Percentiles rank a stretch among this genome's conserved stretches.
These are phyloP conservation scores for Metschnikowia similis DNA, from an alignment of 805 yeast genomes.

Conservation along the genomic window DNA sequence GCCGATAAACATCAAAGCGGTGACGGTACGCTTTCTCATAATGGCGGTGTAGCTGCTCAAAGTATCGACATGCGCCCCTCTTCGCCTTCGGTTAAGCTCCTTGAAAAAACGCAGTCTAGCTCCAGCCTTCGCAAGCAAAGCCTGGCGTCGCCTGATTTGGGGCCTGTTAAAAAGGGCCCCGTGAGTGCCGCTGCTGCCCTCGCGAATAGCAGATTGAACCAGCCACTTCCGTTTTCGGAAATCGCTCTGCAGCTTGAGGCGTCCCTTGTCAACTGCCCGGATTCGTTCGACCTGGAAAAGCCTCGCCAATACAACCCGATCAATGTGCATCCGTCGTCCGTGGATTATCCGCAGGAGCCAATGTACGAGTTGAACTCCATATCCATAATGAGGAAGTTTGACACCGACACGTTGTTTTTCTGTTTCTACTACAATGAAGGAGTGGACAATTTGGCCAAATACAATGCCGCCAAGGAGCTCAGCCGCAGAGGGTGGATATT, in stretches of 20 bases:
- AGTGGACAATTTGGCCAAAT: slow-evolving; percentile 30
- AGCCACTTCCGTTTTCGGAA: slow-evolving; percentile 51
- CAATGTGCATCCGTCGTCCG: slow-evolving; percentile 84
- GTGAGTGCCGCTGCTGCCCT: slow-evolving; percentile 18
- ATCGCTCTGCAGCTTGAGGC: slow-evolving; percentile 64
- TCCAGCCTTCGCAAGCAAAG: slow-evolving; percentile 2
- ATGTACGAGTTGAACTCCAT: slow-evolving; percentile 61
- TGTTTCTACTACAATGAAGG: slow-evolving; percentile 76
- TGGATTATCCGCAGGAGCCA: slow-evolving; percentile 86
- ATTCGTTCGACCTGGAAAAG: slow-evolving; percentile 82
- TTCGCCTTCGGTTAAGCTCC: slow-evolving; percentile 1
- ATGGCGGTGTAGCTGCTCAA: neutral
- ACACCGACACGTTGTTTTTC: slow-evolving; percentile 83
- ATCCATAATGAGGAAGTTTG: slow-evolving; percentile 63
- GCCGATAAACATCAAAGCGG: neutral
- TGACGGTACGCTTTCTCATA: slow-evolving; percentile 1
- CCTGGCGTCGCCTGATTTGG: slow-evolving; percentile 9
- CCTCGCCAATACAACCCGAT: slow-evolving; percentile 75
- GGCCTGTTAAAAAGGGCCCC: neutral
- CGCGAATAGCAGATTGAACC: slow-evolving; percentile 40
- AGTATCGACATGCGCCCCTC: neutral
- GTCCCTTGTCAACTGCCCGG: slow-evolving; percentile 86
- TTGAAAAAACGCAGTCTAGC: neutral
- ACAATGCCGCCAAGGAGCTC: slow-evolving; percentile 74
- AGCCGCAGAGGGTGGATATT: slow-evolving; percentile 76